Base-by-base conservation (phyloP, 106 monocot genomes). In the Dendrobium huoshanense region DNA sequence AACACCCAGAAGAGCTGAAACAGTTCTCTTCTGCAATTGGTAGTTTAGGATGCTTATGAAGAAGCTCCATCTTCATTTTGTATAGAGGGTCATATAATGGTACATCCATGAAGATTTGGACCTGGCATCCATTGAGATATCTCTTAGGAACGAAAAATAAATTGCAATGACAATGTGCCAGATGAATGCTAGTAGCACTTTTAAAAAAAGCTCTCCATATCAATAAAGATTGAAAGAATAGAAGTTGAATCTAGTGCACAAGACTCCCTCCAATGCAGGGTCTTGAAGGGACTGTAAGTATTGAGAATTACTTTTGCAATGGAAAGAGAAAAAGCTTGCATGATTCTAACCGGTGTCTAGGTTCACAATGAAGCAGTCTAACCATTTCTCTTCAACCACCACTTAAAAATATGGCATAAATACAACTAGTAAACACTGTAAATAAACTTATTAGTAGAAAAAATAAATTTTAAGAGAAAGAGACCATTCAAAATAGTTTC, bases 71-170 rank as follows among this genome's bases (percentile, higher is more conserved):
- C 79, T 96, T 96, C 29, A 64, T 55, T 43, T 3, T 54, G 55
- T 81, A 82, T 72, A 94, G 79, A 56, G 90, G 89, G 49, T 96
- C 96, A 77, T 85, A 61, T 20, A 37, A 55, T 77, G 94, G 85
- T 65, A 94, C 51, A 79, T 85, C 88, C 83, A 94, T 84, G 65
- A 55, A 86, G 80, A 94, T 85, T 75, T 86, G 78, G 80, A 90
- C 94, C 96, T 96, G 84, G 80, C 86, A 84, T 43, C 9, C 77
- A 65, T 33, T 68, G 22, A 41, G 73, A 37, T 4, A 40, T 33
- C 72, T 4, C 11, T 72, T 33, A 72, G 31, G 17, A 51, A 51
- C 5, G 29, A 29, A 40, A 13, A 40, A 72, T 72, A 72, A 72
- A 40, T 24, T 65, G 64, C 24, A 5, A 65, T 7, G 24, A 25